Percentiles rank a stretch among this genome's conserved stretches.
These are phyloP conservation scores for Hibiscus mutabilis DNA, from an alignment of 345 rosid species.

Conservation along the genomic window DNA sequence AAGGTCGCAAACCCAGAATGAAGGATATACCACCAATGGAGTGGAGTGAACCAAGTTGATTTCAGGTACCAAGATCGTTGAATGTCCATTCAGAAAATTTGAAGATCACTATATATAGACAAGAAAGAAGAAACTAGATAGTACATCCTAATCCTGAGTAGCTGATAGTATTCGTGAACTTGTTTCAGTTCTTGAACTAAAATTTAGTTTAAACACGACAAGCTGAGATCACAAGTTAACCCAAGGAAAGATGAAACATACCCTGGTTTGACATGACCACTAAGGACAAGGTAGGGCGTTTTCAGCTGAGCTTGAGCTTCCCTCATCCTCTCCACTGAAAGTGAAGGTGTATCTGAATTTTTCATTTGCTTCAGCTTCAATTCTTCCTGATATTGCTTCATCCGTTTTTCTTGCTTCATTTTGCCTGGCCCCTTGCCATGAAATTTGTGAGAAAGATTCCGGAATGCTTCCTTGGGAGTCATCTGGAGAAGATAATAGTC, in stretches of 20 bases:
- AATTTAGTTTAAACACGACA: conserved; percentile 9
- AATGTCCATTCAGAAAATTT: neutral
- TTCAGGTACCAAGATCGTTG: neutral
- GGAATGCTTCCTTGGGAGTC: conserved; percentile 91
- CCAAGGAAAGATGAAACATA: conserved; percentile 25
- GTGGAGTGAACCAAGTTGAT: neutral
- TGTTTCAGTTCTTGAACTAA: neutral
- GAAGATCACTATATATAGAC: neutral
- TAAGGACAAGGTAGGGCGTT: conserved; percentile 93
- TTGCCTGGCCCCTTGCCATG: conserved; percentile 99
- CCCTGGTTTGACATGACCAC: conserved; percentile 96
- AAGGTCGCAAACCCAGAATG: neutral
- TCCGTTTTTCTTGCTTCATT: conserved; percentile 93
- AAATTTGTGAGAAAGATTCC: conserved; percentile 78
- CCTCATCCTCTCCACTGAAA: conserved; percentile 89
- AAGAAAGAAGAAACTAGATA: neutral
- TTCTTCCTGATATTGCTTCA: conserved; percentile 88
- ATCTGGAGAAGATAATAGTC: conserved; percentile 37
- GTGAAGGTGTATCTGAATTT: conserved; percentile 91
- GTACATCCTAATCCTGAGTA: conserved; percentile 1
- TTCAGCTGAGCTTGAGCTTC: conserved; percentile 81
- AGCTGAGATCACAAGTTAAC: neutral
- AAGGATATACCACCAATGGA: too few relatives aligned
- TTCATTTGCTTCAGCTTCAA: conserved; percentile 96
- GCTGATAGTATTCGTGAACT: neutral